phyloP scores from a whole-genome alignment of 2,329 filamentous ascomycete species.

The Aspergillus sp. region DNA sequence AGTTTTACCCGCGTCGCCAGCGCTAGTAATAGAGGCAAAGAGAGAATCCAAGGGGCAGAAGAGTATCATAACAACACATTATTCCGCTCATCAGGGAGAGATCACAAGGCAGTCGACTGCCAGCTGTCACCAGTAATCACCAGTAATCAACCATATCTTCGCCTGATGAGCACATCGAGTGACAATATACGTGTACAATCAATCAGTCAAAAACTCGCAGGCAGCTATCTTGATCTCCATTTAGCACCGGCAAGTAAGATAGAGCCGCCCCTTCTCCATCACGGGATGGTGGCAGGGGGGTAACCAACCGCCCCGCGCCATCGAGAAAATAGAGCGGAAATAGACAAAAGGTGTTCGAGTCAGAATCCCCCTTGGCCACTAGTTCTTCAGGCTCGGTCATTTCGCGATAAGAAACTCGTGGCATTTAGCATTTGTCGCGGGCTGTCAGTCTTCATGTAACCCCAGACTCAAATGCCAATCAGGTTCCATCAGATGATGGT shows the following conservation, averaged over 20 bases:
- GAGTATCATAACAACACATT: slow-evolving; percentile 15
- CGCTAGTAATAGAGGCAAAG: not conserved
- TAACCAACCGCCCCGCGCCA: not conserved
- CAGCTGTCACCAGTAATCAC: slow-evolving; percentile 23
- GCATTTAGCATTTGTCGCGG: slow-evolving; percentile 15
- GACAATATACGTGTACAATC: slow-evolving; percentile 7
- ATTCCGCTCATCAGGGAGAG: slow-evolving; percentile 2
- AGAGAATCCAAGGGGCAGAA: not conserved
- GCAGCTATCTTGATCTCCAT: not conserved
- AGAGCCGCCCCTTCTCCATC: slow-evolving; percentile 3
- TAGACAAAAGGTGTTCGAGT: not conserved
- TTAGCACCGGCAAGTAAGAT: not conserved
- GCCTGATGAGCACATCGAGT: slow-evolving; percentile 11
- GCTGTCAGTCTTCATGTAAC: slow-evolving; percentile 6
- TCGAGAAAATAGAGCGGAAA: not conserved
- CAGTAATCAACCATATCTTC: slow-evolving; percentile 11
- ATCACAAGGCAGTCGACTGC: slow-evolving; percentile 20
- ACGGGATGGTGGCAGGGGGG: not conserved
- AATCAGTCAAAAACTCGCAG: not conserved
- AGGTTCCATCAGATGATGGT: slow-evolving; percentile 9
- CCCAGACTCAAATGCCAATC: slow-evolving; percentile 9
- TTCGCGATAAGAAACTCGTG: slow-evolving; percentile 16
- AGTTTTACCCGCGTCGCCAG: not conserved
- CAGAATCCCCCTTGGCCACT: not conserved
- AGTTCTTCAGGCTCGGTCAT: slow-evolving; percentile 17